A percentile compares a stretch with the other conserved stretches of the same genome.
Evolutionary conservation across 2,329 filamentous ascomycete genomes (phyloP).

Genomic region (Ceratocystis papillata): DNA sequence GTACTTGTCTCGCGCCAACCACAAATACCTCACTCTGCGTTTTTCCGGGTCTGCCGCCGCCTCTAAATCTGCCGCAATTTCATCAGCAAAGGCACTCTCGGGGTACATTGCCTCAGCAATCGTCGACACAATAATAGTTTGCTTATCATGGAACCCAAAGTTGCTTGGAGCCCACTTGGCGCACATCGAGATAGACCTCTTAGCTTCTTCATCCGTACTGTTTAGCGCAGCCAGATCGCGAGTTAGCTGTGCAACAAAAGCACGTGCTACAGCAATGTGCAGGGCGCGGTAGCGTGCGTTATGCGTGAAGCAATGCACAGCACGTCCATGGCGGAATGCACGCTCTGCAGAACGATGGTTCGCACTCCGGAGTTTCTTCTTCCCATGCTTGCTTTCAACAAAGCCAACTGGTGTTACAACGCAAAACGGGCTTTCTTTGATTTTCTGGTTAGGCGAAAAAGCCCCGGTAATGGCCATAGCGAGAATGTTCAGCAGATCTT

Average conservation of each 20-base stretch:
- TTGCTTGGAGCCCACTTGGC: constrained; percentile 51
- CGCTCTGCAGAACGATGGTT: constrained; percentile 21
- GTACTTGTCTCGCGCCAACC: constrained; percentile 43
- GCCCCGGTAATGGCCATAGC: constrained; percentile 39
- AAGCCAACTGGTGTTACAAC: neutral
- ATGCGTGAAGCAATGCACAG: constrained; percentile 34
- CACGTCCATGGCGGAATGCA: constrained; percentile 34
- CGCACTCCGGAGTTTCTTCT: neutral
- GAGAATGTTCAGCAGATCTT: constrained; percentile 49
- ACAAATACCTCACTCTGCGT: constrained; percentile 40
- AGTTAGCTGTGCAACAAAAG: constrained; percentile 47
- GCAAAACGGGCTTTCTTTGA: neutral
- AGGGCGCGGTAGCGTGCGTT: constrained; percentile 42
- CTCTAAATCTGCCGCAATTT: constrained; percentile 30
- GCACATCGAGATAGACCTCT: constrained; percentile 42
- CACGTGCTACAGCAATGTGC: constrained; percentile 42
- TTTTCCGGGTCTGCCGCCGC: constrained; percentile 14
- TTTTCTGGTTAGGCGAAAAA: neutral
- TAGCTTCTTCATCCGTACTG: constrained; percentile 33
- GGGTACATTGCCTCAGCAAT: constrained; percentile 47
- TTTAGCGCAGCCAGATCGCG: constrained; percentile 37
- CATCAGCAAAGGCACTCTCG: constrained; percentile 28
- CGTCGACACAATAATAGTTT: constrained; percentile 46
- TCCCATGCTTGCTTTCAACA: neutral
- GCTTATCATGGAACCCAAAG: constrained; percentile 46